phyloP scores from a whole-genome alignment of 495 filamentous ascomycete species.

The Penicillium arizonense region DNA sequence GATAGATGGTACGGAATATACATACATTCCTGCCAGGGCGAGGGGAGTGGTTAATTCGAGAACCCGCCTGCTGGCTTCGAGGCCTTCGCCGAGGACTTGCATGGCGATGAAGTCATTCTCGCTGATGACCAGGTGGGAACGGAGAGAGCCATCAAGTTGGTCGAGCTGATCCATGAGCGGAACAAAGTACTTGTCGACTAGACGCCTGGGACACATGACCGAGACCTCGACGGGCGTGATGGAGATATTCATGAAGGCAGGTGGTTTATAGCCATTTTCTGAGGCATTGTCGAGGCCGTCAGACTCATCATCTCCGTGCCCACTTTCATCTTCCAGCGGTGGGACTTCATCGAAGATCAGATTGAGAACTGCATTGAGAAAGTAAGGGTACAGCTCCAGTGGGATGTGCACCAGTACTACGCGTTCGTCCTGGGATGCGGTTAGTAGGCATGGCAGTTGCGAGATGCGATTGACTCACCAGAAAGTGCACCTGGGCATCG shows the following conservation, averaged over 20 bases:
- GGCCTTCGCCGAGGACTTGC: conserved; percentile 80
- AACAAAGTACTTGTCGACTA: conserved; percentile 70
- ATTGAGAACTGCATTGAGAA: conserved; percentile 79
- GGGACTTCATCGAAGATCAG: conserved; percentile 69
- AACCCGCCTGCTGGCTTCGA: conserved; percentile 92
- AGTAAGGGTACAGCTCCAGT: conserved; percentile 72
- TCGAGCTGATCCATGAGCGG: conserved; percentile 58
- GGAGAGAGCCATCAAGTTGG: conserved; percentile 25
- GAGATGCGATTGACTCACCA: conserved; percentile 39
- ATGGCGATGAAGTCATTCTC: conserved; percentile 84
- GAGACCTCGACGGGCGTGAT: conserved; percentile 93
- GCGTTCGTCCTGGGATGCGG: conserved; percentile 69
- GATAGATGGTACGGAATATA: conserved; percentile 1
- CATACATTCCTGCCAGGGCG: conserved; percentile 85
- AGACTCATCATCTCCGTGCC: conserved; percentile 20
- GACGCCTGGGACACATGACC: conserved; percentile 75
- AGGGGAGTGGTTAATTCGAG: conserved; percentile 88
- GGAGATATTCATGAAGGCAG: conserved; percentile 89
- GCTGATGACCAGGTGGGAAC: conserved; percentile 66
- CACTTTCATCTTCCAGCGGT: conserved; percentile 24
- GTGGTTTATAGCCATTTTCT: conserved; percentile 40
- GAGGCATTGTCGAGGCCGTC: conserved; percentile 25
- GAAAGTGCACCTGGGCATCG: conserved; percentile 55
- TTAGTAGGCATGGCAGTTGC: neutral
- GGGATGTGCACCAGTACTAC: conserved; percentile 92